These are phyloP conservation scores for Bipolaris victoriae DNA, from an alignment of 2,329 filamentous ascomycete genomes.

Conservation along the genomic window DNA sequence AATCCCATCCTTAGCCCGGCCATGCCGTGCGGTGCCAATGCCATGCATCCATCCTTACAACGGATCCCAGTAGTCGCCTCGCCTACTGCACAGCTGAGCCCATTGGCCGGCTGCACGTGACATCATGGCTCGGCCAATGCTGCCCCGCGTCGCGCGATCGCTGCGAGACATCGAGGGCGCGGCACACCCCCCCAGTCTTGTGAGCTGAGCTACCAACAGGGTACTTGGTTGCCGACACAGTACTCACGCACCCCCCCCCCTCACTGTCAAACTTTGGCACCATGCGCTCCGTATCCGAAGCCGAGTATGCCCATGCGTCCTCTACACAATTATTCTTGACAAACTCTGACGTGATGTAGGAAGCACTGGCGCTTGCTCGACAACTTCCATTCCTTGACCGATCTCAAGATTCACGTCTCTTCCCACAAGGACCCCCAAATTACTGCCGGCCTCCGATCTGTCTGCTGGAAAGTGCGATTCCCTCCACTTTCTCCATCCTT, in stretches of 20 bases:
- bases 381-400: constrained; percentile 46
- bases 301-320: constrained; percentile 33
- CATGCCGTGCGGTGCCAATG: neutral
- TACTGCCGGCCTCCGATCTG: constrained; percentile 75
- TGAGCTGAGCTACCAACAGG: constrained; percentile 38
- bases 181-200: neutral
- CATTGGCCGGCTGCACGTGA: neutral
- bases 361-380: constrained; percentile 47
- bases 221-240: constrained; percentile 30
- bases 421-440: constrained; percentile 45
- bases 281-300: constrained; percentile 44
- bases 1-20: neutral
- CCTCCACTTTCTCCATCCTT: neutral
- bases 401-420: constrained; percentile 47
- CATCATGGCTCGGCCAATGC: constrained; percentile 15
- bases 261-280: constrained; percentile 15
- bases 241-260: constrained; percentile 13
- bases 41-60: neutral
- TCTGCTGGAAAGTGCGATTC: constrained; percentile 82
- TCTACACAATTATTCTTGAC: neutral
- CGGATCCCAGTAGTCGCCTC: neutral
- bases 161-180: neutral
- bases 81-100: neutral
- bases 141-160: constrained; percentile 29
- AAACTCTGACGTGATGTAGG: constrained; percentile 29